Evolutionary conservation across 805 yeast genomes (phyloP), one percentile per base, ranked within the genome.

Genomic region (Metschnikowia proteae): DNA sequence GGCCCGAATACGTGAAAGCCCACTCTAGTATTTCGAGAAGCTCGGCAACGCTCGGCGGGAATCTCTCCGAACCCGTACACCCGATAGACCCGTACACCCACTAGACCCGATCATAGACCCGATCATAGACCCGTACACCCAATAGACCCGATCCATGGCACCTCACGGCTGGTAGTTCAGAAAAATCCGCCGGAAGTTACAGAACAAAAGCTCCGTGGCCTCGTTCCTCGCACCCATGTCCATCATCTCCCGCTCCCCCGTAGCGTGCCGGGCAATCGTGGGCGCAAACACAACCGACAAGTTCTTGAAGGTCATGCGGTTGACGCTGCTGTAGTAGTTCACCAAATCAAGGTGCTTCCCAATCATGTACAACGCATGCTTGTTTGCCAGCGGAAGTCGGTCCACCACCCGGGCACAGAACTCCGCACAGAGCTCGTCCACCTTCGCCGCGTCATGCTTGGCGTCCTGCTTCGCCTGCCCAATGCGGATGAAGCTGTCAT

Each of bases 231-330:
- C 76, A 26, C 85, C 86, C 86, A 89, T 88, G 64, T 94, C 98
- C 46, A 74, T 60, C 64, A 94, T 80, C 64, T 94, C 99, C 47
- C 84, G 78, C 55, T 86, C 89, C 6, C 96, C 91, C 36, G 82
- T 76, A 50, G 76, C 70, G 59, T 89, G 96, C 42, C 96, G 76
- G 0, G 90, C 84, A 38, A 94, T 68, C 6, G 97, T 89, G 3
- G 99, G 98, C 1, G 97, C 96, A 74, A 94, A 94, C 6, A 92
- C 97, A 38, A 94, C 88, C 0, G 96, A 84, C 46, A 94, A 68
- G 60, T 94, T 90, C 65, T 83, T 83, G 57, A 79, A 73, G 37
- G 79, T 87, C 99, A 94, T 94, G 64, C 91, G 76, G 63, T 91
- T 94, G 38, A 67, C 61, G 9, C 65, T 65, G 39, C 80, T 73